phyloP scores from a whole-genome alignment of 2,329 filamentous ascomycete species.

The Microsporum audouinii region DNA sequence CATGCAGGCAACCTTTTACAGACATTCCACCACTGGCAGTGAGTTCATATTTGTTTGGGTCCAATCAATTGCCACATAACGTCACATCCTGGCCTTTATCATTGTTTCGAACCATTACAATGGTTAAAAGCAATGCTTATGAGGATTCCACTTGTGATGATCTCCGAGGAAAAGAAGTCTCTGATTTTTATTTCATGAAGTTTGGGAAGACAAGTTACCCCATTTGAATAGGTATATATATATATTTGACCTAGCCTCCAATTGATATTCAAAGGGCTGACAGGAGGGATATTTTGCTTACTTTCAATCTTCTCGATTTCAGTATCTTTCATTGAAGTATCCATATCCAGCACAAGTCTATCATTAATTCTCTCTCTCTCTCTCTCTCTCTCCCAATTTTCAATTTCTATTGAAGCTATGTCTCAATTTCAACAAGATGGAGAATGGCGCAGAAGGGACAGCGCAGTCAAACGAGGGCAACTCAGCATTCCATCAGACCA shows the following conservation, averaged over 20 bases:
- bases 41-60: neutral
- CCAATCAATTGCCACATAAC: constrained; percentile 1
- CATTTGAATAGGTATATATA: neutral
- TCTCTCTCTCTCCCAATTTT: neutral
- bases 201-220: neutral
- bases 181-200: neutral
- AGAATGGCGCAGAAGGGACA: constrained; percentile 7
- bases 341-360: neutral
- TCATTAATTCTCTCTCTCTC: neutral
- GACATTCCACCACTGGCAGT: neutral
- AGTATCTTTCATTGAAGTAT: neutral
- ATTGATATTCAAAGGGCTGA: neutral
- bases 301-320: neutral
- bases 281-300: neutral
- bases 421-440: constrained; percentile 5
- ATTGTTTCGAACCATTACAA: neutral
- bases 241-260: neutral
- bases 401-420: neutral
- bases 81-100: neutral
- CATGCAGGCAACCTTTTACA: neutral
- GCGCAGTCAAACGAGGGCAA: constrained; percentile 8
- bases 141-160: neutral
- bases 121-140: neutral
- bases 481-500: constrained; percentile 35
- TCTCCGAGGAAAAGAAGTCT: constrained; percentile 1